phyloP scores from a whole-genome alignment of 192 early-diverging fungal species.

The Coemansia sp. region DNA sequence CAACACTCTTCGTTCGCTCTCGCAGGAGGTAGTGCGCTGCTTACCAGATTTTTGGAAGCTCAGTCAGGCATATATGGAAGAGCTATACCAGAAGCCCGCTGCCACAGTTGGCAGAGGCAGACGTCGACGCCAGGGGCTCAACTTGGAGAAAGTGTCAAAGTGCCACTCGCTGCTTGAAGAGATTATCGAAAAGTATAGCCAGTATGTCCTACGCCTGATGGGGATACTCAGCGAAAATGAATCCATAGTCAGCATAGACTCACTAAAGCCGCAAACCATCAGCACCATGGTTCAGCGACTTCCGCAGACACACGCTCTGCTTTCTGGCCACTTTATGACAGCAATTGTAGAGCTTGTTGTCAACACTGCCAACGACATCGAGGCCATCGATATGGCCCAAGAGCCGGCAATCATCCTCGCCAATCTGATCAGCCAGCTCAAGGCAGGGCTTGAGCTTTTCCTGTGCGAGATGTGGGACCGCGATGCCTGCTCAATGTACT shows the following conservation, averaged over 20 bases:
- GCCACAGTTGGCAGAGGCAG: constrained; percentile 34
- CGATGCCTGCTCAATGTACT: constrained; percentile 58
- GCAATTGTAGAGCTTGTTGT: constrained; percentile 73
- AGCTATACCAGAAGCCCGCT: constrained; percentile 62
- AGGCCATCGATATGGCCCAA: constrained; percentile 69
- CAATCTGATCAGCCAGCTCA: constrained; percentile 70
- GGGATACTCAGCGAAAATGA: constrained; percentile 46
- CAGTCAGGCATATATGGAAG: constrained; percentile 83
- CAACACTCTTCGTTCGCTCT: constrained; percentile 70
- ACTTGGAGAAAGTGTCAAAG: constrained; percentile 51
- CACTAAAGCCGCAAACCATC: constrained; percentile 18
- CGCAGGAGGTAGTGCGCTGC: constrained; percentile 68
- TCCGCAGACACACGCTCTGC: constrained; percentile 59
- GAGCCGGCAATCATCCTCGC: constrained; percentile 69
- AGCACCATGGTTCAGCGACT: constrained; percentile 40
- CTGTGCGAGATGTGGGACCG: constrained; percentile 76
- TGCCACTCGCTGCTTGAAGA: constrained; percentile 51
- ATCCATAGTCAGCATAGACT: constrained; percentile 20
- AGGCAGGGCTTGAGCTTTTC: constrained; percentile 69
- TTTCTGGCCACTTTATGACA: constrained; percentile 73
- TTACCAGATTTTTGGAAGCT: constrained; percentile 94
- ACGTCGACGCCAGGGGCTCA: constrained; percentile 45
- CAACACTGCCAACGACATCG: constrained; percentile 77
- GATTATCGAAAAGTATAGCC: constrained; percentile 51
- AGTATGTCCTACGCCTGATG: constrained; percentile 42